phyloP scores from a whole-genome alignment of 2,329 filamentous ascomycete species.

The Drechslerella coelobrocha region DNA sequence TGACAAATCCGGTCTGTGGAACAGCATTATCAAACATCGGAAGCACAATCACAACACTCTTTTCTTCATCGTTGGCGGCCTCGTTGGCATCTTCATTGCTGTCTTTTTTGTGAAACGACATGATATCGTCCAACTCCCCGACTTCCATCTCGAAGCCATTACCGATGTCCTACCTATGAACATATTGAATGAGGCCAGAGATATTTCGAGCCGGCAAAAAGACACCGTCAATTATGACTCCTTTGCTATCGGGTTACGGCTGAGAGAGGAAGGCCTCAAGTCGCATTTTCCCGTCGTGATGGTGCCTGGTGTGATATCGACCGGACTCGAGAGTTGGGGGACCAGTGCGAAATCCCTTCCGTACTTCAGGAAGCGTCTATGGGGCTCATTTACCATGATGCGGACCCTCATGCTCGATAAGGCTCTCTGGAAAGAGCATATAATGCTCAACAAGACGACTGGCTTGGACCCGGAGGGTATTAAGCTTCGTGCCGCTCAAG shows the following conservation, averaged over 20 bases:
- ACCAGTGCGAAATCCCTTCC: conserved; percentile 82
- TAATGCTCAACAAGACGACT: conserved; percentile 93
- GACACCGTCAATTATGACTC: conserved; percentile 91
- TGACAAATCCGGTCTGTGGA: conserved; percentile 25
- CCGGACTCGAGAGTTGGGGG: conserved; percentile 91
- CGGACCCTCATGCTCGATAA: conserved; percentile 90
- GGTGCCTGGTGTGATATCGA: conserved; percentile 97
- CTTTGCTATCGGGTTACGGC: conserved; percentile 86
- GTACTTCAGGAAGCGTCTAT: conserved; percentile 92
- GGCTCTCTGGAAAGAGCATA: conserved; percentile 90
- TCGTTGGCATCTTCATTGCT: conserved; percentile 89
- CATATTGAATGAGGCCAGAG: conserved; percentile 82
- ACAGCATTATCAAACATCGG: conserved; percentile 28
- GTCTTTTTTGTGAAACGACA: conserved; percentile 88
- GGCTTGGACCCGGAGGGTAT: conserved; percentile 84
- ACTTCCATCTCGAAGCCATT: conserved; percentile 77
- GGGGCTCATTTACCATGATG: conserved; percentile 99
- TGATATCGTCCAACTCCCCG: conserved; percentile 77
- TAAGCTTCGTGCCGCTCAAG: conserved; percentile 81
- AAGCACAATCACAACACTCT: conserved; percentile 42
- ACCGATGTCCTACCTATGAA: conserved; percentile 87
- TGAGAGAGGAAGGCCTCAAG: conserved; percentile 77
- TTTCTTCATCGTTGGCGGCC: conserved; percentile 80
- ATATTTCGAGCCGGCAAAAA: conserved; percentile 84
- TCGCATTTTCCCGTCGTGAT: conserved; percentile 92